These are phyloP conservation scores for Venustampulla echinocandica DNA, from an alignment of 495 filamentous ascomycete genomes.

Conservation along the genomic window DNA sequence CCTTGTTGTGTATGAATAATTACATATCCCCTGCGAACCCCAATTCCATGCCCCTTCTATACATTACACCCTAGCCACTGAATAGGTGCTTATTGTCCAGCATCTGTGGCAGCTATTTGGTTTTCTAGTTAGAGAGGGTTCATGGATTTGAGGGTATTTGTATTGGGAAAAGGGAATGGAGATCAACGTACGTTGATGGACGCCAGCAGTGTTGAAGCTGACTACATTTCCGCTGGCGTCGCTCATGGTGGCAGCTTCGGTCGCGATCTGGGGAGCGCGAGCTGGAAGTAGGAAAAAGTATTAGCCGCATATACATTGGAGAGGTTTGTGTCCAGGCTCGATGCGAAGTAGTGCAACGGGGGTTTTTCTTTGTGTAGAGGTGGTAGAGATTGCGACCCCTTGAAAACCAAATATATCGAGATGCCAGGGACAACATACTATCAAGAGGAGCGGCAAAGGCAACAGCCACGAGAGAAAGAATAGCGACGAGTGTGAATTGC, in stretches of 20 bases:
- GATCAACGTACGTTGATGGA: constrained; percentile 16
- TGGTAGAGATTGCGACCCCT: neutral
- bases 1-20: constrained; percentile 4
- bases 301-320: too few species aligned
- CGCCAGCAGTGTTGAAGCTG: constrained; percentile 22
- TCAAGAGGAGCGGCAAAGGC: constrained; percentile 33
- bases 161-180: neutral
- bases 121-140: neutral
- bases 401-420: too few species aligned
- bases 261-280: constrained; percentile 1
- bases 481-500: constrained; percentile 40
- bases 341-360: too few species aligned
- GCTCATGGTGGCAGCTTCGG: constrained; percentile 21
- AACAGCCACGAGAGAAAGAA: constrained; percentile 37
- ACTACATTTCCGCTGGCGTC: constrained; percentile 24
- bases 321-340: too few species aligned
- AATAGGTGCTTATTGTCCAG: constrained; percentile 1
- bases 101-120: neutral
- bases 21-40: constrained; percentile 6
- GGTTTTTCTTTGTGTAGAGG: constrained; percentile 3
- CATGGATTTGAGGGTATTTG: neutral
- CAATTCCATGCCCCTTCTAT: neutral
- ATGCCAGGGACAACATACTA: too few species aligned
- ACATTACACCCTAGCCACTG: neutral
- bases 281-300: too few species aligned